These are phyloP conservation scores for Toxoplasma gondii DNA, from an alignment of 169 alveolate species.

Conservation along the genomic window DNA sequence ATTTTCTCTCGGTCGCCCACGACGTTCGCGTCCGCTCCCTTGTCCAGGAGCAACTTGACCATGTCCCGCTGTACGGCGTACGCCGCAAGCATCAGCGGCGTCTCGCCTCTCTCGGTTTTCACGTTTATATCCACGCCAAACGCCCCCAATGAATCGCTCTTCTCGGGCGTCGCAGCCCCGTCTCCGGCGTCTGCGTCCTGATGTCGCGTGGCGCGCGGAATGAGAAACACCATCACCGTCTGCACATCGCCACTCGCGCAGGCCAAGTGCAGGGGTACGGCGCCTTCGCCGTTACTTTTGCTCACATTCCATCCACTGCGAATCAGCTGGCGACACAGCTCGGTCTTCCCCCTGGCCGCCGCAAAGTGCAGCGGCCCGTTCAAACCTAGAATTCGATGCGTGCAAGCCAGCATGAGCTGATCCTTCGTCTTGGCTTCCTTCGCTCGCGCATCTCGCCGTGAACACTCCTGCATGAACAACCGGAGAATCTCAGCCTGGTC, in stretches of 20 bases:
- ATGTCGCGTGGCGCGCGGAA: background rate
- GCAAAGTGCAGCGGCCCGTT: constrained; percentile 87
- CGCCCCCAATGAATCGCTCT: background rate
- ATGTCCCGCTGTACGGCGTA: constrained; percentile 80
- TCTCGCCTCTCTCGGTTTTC: constrained; percentile 82
- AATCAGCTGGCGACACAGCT: constrained; percentile 80
- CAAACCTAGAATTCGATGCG: constrained; percentile 81
- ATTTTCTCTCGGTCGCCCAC: constrained; percentile 54
- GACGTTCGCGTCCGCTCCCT: constrained; percentile 70
- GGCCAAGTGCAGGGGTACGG: constrained; percentile 90
- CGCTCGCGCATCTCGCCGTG: background rate
- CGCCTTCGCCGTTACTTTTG: constrained; percentile 83
- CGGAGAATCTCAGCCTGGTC: constrained; percentile 17
- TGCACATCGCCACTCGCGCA: constrained; percentile 83
- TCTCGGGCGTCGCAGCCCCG: background rate
- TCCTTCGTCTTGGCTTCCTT: background rate
- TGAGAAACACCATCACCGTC: constrained; percentile 79
- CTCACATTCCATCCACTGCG: constrained; percentile 81
- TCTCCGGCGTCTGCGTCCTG: background rate
- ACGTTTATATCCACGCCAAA: constrained; percentile 56
- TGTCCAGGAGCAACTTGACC: constrained; percentile 75
- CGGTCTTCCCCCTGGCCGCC: constrained; percentile 83
- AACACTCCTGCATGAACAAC: background rate
- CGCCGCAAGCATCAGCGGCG: constrained; percentile 85
- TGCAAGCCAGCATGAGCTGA: constrained; percentile 75